Evolutionary conservation across 257 asterid genomes (phyloP).

Genomic region (Marsdenia floribunda): DNA sequence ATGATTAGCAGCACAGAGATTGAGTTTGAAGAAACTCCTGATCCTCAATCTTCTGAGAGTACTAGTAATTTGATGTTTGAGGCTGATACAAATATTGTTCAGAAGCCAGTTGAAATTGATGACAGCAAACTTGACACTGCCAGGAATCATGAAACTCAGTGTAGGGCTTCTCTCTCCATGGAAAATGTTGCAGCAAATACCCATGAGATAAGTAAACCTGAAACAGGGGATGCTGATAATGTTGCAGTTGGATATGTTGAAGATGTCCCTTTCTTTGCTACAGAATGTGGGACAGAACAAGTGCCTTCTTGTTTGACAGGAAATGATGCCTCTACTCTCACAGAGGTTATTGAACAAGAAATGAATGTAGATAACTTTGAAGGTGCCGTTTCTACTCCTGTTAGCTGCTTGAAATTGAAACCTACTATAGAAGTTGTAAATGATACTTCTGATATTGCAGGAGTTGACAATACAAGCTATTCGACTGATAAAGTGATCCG

Average conservation of each 20-base stretch:
- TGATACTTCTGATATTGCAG: background rate
- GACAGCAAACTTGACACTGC: background rate
- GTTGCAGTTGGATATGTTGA: background rate
- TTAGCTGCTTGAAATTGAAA: background rate
- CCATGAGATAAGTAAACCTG: too few species aligned
- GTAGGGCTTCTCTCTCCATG: background rate
- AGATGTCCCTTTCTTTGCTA: background rate
- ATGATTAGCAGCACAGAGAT: background rate
- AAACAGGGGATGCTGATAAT: too few species aligned
- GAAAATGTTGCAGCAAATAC: too few species aligned
- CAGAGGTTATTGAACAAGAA: slow-evolving; percentile 1
- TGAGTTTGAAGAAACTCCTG: slow-evolving; percentile 3
- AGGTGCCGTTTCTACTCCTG: slow-evolving; percentile 9
- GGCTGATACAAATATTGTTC: background rate
- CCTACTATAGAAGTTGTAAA: background rate
- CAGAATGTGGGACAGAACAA: background rate
- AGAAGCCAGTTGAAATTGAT: slow-evolving; percentile 5
- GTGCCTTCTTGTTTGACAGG: background rate
- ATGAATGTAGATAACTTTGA: background rate
- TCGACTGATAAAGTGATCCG: background rate
- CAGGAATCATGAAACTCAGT: background rate
- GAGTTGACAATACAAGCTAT: background rate
- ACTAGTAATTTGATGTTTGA: background rate
- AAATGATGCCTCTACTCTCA: background rate
- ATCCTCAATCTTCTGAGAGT: background rate